phyloP scores from a whole-genome alignment of 148 eudicot genomes.

The Suaeda aralocaspica region DNA sequence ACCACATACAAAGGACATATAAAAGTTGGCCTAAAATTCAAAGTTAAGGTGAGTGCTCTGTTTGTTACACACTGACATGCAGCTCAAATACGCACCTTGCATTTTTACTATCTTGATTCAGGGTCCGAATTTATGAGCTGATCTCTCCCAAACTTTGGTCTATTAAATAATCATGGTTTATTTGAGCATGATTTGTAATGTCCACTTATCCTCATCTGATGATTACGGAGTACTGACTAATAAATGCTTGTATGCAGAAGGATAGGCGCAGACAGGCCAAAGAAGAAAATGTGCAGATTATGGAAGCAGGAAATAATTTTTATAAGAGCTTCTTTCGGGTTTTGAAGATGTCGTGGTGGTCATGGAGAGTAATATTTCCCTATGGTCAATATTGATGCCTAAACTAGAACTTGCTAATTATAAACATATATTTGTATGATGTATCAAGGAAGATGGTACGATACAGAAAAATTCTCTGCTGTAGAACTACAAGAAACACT shows the following conservation, averaged over 20 bases:
- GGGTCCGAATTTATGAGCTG: background rate
- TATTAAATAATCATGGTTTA: too few relatives aligned
- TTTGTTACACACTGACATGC: background rate
- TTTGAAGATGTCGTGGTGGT: constrained; percentile 43
- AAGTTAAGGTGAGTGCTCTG: constrained; percentile 49
- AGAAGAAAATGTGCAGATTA: constrained; percentile 23
- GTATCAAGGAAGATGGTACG: background rate
- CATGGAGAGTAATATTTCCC: constrained; percentile 31
- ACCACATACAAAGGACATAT: constrained; percentile 75
- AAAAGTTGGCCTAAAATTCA: constrained; percentile 57
- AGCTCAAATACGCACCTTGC: background rate
- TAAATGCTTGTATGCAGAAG: constrained; percentile 31
- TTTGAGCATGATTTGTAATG: too few relatives aligned
- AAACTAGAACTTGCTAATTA: background rate
- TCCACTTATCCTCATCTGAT: too few relatives aligned
- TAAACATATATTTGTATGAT: too few relatives aligned
- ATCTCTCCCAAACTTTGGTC: too few relatives aligned
- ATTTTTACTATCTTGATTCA: background rate
- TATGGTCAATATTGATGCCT: constrained; percentile 13
- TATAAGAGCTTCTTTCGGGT: constrained; percentile 30
- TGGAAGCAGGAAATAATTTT: constrained; percentile 28
- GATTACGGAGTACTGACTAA: too few relatives aligned
- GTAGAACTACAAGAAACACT: background rate
- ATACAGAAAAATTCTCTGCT: background rate
- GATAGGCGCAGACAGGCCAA: constrained; percentile 16